A percentile compares a stretch with the other conserved stretches of the same genome.
Conservation (phyloP, 2,329 filamentous ascomycete genomes). For the Botrytis sinoallii region DNA sequence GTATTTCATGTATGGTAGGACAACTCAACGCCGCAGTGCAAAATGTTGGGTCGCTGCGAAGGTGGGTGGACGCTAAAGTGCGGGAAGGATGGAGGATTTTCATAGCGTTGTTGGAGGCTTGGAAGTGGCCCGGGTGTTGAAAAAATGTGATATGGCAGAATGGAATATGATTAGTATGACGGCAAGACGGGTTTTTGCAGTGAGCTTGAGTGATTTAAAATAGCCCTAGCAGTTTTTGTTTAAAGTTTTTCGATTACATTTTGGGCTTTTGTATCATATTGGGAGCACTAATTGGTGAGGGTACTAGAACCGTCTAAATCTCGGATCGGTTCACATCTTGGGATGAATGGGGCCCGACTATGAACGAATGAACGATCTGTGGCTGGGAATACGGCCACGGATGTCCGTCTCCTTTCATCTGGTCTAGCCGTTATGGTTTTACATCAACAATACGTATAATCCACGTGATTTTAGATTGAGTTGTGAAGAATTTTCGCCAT, state of each 20-base stretch:
- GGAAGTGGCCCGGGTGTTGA: not conserved
- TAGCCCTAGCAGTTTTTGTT: not conserved
- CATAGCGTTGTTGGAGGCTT: not conserved
- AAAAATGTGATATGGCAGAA: not conserved
- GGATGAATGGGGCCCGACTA: not conserved
- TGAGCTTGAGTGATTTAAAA: not conserved
- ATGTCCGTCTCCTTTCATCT: not conserved
- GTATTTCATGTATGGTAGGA: slow-evolving; percentile 7
- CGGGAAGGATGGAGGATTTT: not conserved
- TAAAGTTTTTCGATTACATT: not conserved
- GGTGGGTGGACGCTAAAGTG: not conserved
- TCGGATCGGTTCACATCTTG: not conserved
- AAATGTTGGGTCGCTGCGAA: not conserved
- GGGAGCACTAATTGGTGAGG: not conserved
- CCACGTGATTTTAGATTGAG: slow-evolving; percentile 7
- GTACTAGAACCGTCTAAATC: not conserved
- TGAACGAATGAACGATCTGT: not conserved
- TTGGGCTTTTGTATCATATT: slow-evolving; percentile 11
- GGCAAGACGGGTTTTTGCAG: not conserved
- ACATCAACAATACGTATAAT: not conserved
- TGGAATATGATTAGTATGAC: not conserved
- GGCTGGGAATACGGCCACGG: slow-evolving; percentile 7
- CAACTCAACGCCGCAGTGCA: slow-evolving; percentile 12
- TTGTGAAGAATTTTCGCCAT: not conserved
- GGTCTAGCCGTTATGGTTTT: not conserved